A percentile compares a stretch with the other conserved stretches of the same genome.
Conservation (phyloP, 768 basidiomycete genomes). For the Psilocybe tampanensis region DNA sequence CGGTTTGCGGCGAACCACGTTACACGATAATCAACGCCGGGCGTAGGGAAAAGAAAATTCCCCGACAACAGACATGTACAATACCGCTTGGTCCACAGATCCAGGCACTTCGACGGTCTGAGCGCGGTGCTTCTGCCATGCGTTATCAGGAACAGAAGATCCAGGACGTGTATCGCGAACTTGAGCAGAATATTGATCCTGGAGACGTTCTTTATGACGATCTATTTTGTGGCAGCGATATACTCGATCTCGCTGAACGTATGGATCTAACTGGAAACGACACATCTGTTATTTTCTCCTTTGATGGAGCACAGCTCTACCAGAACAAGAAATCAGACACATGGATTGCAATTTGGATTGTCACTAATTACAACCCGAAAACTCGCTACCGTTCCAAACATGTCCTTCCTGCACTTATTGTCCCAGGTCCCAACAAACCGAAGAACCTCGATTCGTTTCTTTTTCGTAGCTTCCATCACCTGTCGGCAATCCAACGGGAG, state of each 20-base stretch:
- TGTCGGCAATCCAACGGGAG: constrained; percentile 35
- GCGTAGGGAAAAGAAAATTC: no score
- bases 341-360: constrained; percentile 43
- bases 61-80: no score
- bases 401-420: constrained; percentile 31
- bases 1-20: constrained; percentile 20
- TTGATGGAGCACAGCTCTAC: constrained; percentile 44
- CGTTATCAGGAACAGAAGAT: no score
- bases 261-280: constrained; percentile 28
- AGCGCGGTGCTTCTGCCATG: no score
- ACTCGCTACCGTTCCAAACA: constrained; percentile 31
- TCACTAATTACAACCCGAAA: constrained; percentile 28
- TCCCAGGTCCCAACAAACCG: constrained; percentile 41
- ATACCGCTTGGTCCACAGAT: no score
- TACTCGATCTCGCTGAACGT: constrained; percentile 18
- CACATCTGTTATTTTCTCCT: constrained; percentile 31
- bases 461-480: constrained; percentile 33
- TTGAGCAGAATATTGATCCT: neutral
- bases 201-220: constrained; percentile 19
- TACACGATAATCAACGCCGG: no score
- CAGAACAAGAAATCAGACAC: constrained; percentile 40
- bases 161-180: no score
- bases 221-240: constrained; percentile 25
- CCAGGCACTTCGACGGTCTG: no score
- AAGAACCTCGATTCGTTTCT: constrained; percentile 37